Evolutionary conservation across 2,329 filamentous ascomycete genomes (phyloP).

Genomic region (Camptophora hylomeconis): DNA sequence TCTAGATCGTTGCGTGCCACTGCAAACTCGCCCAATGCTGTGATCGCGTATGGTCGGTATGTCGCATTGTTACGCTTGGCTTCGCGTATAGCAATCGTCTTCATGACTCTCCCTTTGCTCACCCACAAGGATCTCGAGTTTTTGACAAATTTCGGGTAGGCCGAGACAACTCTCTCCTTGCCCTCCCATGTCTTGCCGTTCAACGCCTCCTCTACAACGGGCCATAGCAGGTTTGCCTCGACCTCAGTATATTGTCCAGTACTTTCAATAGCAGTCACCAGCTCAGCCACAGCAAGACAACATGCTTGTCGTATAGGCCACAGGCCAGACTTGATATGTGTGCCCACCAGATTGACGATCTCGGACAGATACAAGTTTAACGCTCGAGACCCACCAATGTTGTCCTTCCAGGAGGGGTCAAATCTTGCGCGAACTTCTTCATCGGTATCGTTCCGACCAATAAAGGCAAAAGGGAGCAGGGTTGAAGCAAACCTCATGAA

Average conservation of each 20-base stretch:
- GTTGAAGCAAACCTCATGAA: slow-evolving; percentile 65
- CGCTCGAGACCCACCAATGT: slow-evolving; percentile 71
- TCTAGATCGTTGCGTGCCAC: slow-evolving; percentile 55
- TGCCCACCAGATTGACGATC: slow-evolving; percentile 56
- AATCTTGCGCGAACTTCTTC: slow-evolving; percentile 70
- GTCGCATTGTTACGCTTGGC: slow-evolving; percentile 80
- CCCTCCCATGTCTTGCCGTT: slow-evolving; percentile 84
- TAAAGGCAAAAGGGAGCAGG: slow-evolving; percentile 75
- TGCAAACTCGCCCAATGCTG: slow-evolving; percentile 60
- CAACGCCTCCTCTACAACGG: slow-evolving; percentile 66
- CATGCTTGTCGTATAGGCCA: slow-evolving; percentile 88
- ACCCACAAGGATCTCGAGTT: slow-evolving; percentile 46
- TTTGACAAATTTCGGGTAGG: slow-evolving; percentile 65
- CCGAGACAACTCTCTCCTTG: slow-evolving; percentile 72
- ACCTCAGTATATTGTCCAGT: slow-evolving; percentile 41
- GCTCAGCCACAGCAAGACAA: slow-evolving; percentile 65
- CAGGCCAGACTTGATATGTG: slow-evolving; percentile 62
- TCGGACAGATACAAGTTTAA: slow-evolving; percentile 75
- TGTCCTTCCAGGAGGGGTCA: slow-evolving; percentile 74
- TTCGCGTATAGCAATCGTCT: slow-evolving; percentile 68
- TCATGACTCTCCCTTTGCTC: slow-evolving; percentile 50
- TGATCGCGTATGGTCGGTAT: slow-evolving; percentile 66
- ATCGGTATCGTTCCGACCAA: slow-evolving; percentile 75
- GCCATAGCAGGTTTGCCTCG: slow-evolving; percentile 61
- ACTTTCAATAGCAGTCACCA: slow-evolving; percentile 47